Percentiles rank a stretch among this genome's conserved stretches.
phyloP scores from a whole-genome alignment of 345 rosid genomes.

The Isatis tinctoria region DNA sequence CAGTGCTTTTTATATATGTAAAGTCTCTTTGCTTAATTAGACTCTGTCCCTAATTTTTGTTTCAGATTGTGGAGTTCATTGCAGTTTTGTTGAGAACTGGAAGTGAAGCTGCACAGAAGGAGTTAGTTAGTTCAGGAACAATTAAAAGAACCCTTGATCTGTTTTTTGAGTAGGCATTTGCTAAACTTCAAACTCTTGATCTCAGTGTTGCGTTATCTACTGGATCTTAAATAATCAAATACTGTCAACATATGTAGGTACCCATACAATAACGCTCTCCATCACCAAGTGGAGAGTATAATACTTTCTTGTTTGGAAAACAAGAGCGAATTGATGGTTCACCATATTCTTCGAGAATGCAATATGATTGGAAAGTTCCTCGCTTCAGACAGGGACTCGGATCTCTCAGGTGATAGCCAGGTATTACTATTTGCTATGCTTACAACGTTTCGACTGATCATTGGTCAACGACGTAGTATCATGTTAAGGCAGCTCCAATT shows the following conservation, averaged over 20 bases:
- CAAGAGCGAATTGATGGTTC: conserved; percentile 56
- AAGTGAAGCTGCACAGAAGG: conserved; percentile 79
- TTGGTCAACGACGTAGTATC: not conserved
- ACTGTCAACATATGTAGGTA: conserved; percentile 55
- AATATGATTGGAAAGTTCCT: conserved; percentile 72
- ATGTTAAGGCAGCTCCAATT: conserved; percentile 5
- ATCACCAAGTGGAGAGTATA: conserved; percentile 94
- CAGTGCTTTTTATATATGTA: not conserved
- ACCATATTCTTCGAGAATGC: conserved; percentile 82
- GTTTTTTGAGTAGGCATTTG: conserved; percentile 75
- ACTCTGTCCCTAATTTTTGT: conserved; percentile 1
- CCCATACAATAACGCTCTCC: conserved; percentile 90
- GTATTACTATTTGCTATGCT: conserved; percentile 34
- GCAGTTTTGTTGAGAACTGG: conserved; percentile 76
- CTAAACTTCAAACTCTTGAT: conserved; percentile 3
- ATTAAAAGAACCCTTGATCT: conserved; percentile 64
- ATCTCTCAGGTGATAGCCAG: conserved; percentile 60
- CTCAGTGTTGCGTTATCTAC: not conserved
- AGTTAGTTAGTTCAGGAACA: conserved; percentile 80
- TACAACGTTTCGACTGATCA: not conserved
- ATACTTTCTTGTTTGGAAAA: conserved; percentile 79
- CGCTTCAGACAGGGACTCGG: conserved; percentile 58
- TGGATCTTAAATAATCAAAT: conserved; percentile 11
- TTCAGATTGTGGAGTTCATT: conserved; percentile 95
- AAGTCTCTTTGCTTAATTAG: conserved; percentile 6